phyloP scores from a whole-genome alignment of 1,139 yeast genomes.

The Maudiozyma humilis region DNA sequence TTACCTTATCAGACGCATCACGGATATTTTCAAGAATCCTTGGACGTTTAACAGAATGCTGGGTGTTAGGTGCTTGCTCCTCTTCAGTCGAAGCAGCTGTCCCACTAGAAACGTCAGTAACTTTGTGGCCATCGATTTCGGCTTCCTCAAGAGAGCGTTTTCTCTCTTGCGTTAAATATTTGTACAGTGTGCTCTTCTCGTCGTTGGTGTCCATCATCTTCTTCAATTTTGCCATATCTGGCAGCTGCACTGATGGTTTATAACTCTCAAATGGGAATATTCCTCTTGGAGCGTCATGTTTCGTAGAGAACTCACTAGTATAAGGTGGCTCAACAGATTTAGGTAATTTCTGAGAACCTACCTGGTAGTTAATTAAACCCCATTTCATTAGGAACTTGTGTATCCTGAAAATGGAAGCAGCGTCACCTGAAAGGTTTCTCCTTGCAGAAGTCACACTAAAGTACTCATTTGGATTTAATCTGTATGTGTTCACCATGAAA shows the following conservation, averaged over 20 bases:
- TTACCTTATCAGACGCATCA: conserved; percentile 30
- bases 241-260: conserved; percentile 45
- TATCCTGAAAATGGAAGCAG: conserved; percentile 82
- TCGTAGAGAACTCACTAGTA: conserved; percentile 60
- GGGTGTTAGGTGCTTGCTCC: conserved; percentile 1
- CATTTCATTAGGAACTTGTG: conserved; percentile 87
- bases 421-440: conserved; percentile 92
- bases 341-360: conserved; percentile 55
- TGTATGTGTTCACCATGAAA: conserved; percentile 86
- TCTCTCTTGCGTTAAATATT: conserved; percentile 18
- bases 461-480: conserved; percentile 88
- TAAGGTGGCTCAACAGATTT: conserved; percentile 63
- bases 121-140: background rate
- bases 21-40: conserved; percentile 32
- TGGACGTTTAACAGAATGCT: conserved; percentile 34
- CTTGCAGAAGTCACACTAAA: conserved; percentile 90
- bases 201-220: conserved; percentile 36
- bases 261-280: conserved; percentile 85
- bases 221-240: conserved; percentile 51
- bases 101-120: background rate
- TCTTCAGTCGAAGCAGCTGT: conserved; percentile 8
- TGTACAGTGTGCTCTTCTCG: conserved; percentile 18
- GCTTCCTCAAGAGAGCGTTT: conserved; percentile 5
- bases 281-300: conserved; percentile 89
- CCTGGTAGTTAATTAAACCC: conserved; percentile 96